phyloP scores from a whole-genome alignment of 176 grass and related monocot species.

The Carex parvula region DNA sequence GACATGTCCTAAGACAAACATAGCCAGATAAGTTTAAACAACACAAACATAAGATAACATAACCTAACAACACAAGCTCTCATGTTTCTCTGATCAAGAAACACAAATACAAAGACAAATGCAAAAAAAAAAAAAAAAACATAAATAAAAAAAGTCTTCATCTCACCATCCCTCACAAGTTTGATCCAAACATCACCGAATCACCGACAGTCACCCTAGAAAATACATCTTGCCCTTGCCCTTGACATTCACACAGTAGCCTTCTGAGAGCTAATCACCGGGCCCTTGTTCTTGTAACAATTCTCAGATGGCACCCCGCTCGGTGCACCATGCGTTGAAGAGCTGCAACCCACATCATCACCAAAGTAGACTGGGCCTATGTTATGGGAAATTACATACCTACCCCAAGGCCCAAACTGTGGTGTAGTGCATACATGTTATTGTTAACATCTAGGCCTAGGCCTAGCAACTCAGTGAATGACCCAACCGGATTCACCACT shows the following conservation, averaged over 20 bases:
- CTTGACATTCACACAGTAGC: not conserved
- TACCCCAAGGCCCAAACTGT: not conserved
- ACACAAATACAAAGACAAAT: not conserved
- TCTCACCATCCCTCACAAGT: not conserved
- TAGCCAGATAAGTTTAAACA: not conserved
- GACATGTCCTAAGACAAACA: not conserved
- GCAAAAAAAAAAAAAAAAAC: not conserved
- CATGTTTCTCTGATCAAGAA: not conserved
- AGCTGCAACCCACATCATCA: constrained; percentile 2
- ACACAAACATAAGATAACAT: not conserved
- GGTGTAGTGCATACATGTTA: not conserved
- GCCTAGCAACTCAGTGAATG: constrained; percentile 11
- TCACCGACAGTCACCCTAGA: not conserved
- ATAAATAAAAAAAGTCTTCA: not conserved
- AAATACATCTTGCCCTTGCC: constrained; percentile 13
- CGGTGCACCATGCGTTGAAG: not conserved
- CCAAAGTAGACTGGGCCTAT: constrained; percentile 8
- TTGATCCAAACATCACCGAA: not conserved
- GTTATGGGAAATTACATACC: not conserved
- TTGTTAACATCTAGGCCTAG: not conserved
- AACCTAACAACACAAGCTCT: not conserved
- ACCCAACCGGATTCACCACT: not conserved
- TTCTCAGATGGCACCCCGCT: not conserved
- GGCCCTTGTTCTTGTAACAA: not conserved
- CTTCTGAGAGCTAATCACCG: not conserved